Base-by-base conservation (phyloP, 345 rosid genomes). In the Anacardium occidentale region DNA sequence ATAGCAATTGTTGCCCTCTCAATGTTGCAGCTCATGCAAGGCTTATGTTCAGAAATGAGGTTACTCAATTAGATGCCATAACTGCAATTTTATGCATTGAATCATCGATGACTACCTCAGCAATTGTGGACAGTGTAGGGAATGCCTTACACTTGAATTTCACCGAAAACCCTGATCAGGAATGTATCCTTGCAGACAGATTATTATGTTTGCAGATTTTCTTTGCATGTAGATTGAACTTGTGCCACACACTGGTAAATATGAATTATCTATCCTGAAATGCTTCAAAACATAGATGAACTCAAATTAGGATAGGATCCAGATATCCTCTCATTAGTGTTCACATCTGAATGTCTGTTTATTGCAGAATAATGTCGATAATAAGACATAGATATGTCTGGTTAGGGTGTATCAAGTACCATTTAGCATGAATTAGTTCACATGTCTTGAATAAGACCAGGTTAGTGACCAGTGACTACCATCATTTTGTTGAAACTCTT, bases 1-100 rank as follows among this genome's bases (percentile, higher is more conserved):
- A 17, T 52, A 57, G 29, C 24, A 24, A 69, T 20, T 70, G 59
- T 64, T 9, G 53, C 42, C 37, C 69, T 60, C 32, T 75, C 13
- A 63, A 53, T 71, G 62, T 68, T 74, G 75, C 86, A 94, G 98
- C 96, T 69, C 98, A 94, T 82, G 98, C 98, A 58, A 88, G 96
- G 80, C 88, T 94, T 69, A 89, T 94, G 98, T 94, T 89, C 85
- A 90, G 98, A 84, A 85, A 89, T 47, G 92, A 94, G 80, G 98
- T 92, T 13, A 92, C 87, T 0, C 83, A 81, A 70, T 70, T 88
- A 64, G 98, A 94, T 81, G 98, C 98, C 17, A 85, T 94, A 75
- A 86, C 97, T 68, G 97, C 98, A 77, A 87, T 94, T 79, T 75
- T 94, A 76, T 94, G 98, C 85, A 83, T 92, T 24, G 94, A 94